Conservation (phyloP, 1,284 basidiomycete species). For the Sparassis latifolia region DNA sequence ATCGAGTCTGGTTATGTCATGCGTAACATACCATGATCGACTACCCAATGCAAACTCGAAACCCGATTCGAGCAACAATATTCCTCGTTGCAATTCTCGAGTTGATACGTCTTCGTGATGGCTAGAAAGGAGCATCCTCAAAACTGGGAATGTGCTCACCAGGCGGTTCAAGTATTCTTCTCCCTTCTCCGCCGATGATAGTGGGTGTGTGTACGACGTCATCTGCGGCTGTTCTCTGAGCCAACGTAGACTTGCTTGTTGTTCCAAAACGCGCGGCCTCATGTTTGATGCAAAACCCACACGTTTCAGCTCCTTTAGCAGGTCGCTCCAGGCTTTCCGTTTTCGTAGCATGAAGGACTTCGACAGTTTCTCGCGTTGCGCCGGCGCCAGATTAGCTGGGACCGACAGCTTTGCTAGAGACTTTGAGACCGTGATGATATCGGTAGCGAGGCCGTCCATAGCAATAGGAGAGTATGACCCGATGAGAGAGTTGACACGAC, state of each 20-base stretch:
- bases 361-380: conserved; percentile 65
- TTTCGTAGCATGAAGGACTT: conserved; percentile 83
- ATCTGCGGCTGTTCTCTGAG: conserved; percentile 52
- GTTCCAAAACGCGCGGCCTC: conserved; percentile 64
- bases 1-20: no score
- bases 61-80: conserved; percentile 77
- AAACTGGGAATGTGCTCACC: conserved; percentile 58
- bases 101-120: conserved; percentile 84
- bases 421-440: conserved; percentile 69
- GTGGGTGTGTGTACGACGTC: conserved; percentile 7
- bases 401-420: conserved; percentile 53
- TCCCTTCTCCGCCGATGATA: conserved; percentile 25
- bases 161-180: conserved; percentile 75
- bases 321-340: conserved; percentile 86
- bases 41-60: conserved; percentile 55
- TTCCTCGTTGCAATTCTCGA: conserved; percentile 78
- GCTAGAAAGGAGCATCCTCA: conserved; percentile 58
- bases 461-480: conserved; percentile 29
- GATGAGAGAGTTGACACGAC: conserved; percentile 38
- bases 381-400: conserved; percentile 38
- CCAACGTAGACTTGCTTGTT: conserved; percentile 61
- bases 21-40: conserved; percentile 33
- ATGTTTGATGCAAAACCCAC: conserved; percentile 73
- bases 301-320: conserved; percentile 84
- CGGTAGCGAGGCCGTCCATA: conserved; percentile 64